phyloP scores from a whole-genome alignment of 2,329 filamentous ascomycete species.

The Xylariaceae sp. region DNA sequence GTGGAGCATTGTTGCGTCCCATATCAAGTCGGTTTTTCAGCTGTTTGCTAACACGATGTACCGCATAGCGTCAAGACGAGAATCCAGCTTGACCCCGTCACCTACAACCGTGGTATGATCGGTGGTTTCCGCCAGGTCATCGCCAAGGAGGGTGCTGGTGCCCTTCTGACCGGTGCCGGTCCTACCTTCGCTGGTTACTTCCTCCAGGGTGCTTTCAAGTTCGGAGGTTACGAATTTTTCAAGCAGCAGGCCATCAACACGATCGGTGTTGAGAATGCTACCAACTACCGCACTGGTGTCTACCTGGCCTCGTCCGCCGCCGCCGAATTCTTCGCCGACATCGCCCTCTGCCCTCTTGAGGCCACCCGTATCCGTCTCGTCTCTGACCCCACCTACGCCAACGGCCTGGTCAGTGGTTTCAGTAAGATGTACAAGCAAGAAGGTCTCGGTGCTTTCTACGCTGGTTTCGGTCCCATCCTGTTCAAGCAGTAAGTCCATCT shows the following conservation, averaged over 20 bases:
- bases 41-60: conserved; percentile 4
- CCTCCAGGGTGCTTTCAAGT: conserved; percentile 76
- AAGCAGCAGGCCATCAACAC: conserved; percentile 72
- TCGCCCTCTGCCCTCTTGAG: conserved; percentile 72
- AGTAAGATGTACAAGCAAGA: conserved; percentile 65
- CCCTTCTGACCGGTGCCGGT: conserved; percentile 67
- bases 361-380: conserved; percentile 76
- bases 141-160: conserved; percentile 65
- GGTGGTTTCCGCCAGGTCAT: conserved; percentile 71
- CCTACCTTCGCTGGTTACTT: conserved; percentile 74
- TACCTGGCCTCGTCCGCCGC: conserved; percentile 57
- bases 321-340: conserved; percentile 55
- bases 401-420: conserved; percentile 64
- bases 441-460: conserved; percentile 71
- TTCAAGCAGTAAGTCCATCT: conserved; percentile 59
- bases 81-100: conserved; percentile 72
- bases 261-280: conserved; percentile 61
- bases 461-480: conserved; percentile 68
- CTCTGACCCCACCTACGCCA: conserved; percentile 67
- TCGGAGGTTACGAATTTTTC: conserved; percentile 79
- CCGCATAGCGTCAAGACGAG: conserved; percentile 67
- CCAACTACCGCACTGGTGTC: conserved; percentile 63
- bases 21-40: too few species aligned
- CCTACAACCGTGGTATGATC: conserved; percentile 71
- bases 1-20: neutral